Evolutionary conservation across 352 stramenopile genomes (phyloP), one percentile per base, ranked within the genome.

Genomic region (Phytophthora rubi): DNA sequence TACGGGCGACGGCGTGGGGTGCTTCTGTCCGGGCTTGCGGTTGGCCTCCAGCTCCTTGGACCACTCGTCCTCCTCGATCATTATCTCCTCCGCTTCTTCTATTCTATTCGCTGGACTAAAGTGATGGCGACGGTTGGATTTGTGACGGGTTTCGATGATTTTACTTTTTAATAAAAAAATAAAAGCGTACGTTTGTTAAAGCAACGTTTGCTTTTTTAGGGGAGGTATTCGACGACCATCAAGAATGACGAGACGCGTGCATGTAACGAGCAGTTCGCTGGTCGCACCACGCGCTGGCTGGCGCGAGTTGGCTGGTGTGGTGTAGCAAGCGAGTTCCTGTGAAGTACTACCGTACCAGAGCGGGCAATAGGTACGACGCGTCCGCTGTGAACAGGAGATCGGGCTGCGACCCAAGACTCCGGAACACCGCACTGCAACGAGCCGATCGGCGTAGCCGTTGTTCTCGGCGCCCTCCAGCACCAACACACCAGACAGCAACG

Each of bases 1-100:
- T 58, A 93, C 86, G 5, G 89, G 89, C 44, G 89, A 94, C 10
- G 89, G 89, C 64, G 89, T 94, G 59, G 89, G 89, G 75, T 96
- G 86, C 76, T 96, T 96, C 75, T 96, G 89, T 2, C 89, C 89
- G 7, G 89, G 89, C 75, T 96, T 96, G 52, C 89, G 86, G 80
- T 96, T 96, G 47, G 85, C 89, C 70, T 96, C 89, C 65, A 88
- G 89, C 80, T 96, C 89, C 74, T 96, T 96, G 6, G 89, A 94
- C 89, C 89, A 96, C 47, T 96, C 89, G 45, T 96, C 89, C 47
- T 94, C 88, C 49, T 92, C 86, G 57, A 90, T 90, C 86, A 92
- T 91, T n/a, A 0, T 70, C 13, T 35, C 16, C 8, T 37, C 8
- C 8, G 5, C 8, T 37, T 37, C 33, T 37, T 37, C 8, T 9